Base-by-base conservation (phyloP, 139 green algal genomes). In the Micromonas pusilla region DNA sequence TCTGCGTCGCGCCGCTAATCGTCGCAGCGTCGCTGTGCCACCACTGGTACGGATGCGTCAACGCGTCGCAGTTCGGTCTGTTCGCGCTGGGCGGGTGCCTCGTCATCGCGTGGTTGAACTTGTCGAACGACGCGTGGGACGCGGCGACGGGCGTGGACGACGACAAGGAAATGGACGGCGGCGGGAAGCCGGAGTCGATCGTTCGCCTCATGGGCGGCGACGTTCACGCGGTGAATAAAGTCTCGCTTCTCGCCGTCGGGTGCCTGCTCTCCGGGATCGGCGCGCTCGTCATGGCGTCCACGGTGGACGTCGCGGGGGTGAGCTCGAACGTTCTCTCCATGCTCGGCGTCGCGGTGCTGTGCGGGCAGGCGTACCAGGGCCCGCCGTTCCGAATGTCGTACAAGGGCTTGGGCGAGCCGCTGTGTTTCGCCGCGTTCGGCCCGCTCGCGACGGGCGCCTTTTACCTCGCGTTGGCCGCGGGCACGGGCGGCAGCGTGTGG, bases 51-150 rank as follows among this genome's bases (percentile, higher is more conserved):
- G 38, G 37, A 21, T n/a, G 31, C 36, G 37, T 62, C 25, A 39
- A 75, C 31, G 38, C 62, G 23, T 13, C 33, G 34, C 13, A 32
- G 63, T 9, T 88, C 79, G 16, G 54, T 33, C 3, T 73, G 80
- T 75, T 97, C 1, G 80, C 88, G 16, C 0, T 91, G 2, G 90
- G 87, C 0, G 83, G 87, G 23, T 83, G 93, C 28, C 54, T 82
- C n/a, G 86, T 97, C 78, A 97, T 98, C 63, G 92, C 86, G 23
- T 98, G 94, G 94, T 85, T 98, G n/a, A 98, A 98, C 73, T 83
- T 97, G 19, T 97, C 91, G 81, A 99, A 99, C 74, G 95, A 99
- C 73, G 91, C 87, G 0, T 97, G 95, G 86, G 95, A 99, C 84
- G 81, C 90, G 20, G 45, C 83, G 0, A 99, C 92, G 4, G 92